Base-by-base conservation (phyloP, 139 green algal species). In the Haematococcus sp. region DNA sequence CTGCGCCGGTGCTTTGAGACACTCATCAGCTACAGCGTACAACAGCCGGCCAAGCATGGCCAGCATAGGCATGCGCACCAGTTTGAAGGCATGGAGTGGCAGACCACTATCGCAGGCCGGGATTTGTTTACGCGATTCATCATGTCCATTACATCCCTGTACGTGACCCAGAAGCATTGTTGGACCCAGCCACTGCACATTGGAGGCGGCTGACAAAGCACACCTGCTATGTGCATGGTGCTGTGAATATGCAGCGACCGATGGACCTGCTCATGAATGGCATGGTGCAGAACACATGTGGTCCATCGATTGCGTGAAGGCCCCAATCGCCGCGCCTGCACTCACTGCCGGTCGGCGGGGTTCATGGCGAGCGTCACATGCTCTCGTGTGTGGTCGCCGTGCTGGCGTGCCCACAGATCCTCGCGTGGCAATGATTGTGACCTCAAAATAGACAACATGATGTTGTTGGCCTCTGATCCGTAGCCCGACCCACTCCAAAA, bases 61-160 rank as follows among this genome's bases (percentile, higher is more conserved):
- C 40, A 49, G n/a, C n/a, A n/a, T n/a, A n/a, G 11, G 40, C 40
- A 49, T 19, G 40, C 40, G 40, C 25, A 44, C 76, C 81, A 83
- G 69, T 86, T 83, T 33, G 81, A 76, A 43, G 81, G 73, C 58
- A 86, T 49, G 17, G 71, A 80, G 68, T 82, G 80, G 73, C 80
- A 85, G 20, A 85, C 75, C 22, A 81, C 46, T 9, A 81, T 69
- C 11, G 75, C 69, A 19, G 76, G 52, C 1, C 69, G 69, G 61
- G 23, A 1, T 17, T 15, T 33, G 58, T 35, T 34, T 19, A 35
- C 25, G 4, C 28, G 23, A 34, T 23, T 4, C 27, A 34, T 19
- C 58, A 65, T 43, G 20, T 34, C 58, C 25, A 16, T 4, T 11
- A 65, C 4, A 4, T 65, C 25, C 23, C 58, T 65, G 58, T 11